Base-by-base conservation (phyloP, 2,329 filamentous ascomycete genomes). In the Penicillium sp. region DNA sequence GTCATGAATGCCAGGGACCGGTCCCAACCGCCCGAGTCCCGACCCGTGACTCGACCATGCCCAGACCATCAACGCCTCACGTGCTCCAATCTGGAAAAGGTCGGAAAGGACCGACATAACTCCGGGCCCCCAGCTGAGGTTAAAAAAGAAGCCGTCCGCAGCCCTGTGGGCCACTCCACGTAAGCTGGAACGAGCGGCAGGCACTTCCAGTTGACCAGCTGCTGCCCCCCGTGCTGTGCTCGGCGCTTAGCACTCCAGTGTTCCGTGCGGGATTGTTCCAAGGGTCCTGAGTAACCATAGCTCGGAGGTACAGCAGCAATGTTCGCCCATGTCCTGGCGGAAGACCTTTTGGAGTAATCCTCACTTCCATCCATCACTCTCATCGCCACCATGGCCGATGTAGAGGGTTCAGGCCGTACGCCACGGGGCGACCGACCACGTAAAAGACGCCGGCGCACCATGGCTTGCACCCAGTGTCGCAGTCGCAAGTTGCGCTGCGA, bases 401-500 rank as follows among this genome's bases (percentile, higher is more conserved):
- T 47, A 18, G 45, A 54, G 39, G 36, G 38, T 13, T 45, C 52
- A 9, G 48, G 40, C 24, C n/a, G 12, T 27, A 24, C 35, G 9
- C 39, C 28, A 25, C 57, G 49, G 45, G 49, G 57, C 32, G 61
- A 61, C 7, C 60, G 64, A 38, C 63, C 64, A 46, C 67, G 67
- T 28, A 70, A 70, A 54, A 57, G 69, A 28, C 65, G 66, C 48
- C 58, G 69, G 24, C 63, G 69, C 25, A 69, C 70, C 8, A 64
- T 72, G 53, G 68, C 70, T 12, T 73, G 70, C 51, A 64, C 65
- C 13, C 68, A 68, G 33, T 73, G 70, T 51, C 67, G 70, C 46
- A 66, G 61, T 46, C 59, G 70, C 39, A 73, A 73, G 52, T 56
- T 73, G 32, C 69, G 67, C 49, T 73, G 70, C 48, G 70, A 73